Base-by-base conservation (phyloP, 257 asterid species). In the Capsicum baccatum region DNA sequence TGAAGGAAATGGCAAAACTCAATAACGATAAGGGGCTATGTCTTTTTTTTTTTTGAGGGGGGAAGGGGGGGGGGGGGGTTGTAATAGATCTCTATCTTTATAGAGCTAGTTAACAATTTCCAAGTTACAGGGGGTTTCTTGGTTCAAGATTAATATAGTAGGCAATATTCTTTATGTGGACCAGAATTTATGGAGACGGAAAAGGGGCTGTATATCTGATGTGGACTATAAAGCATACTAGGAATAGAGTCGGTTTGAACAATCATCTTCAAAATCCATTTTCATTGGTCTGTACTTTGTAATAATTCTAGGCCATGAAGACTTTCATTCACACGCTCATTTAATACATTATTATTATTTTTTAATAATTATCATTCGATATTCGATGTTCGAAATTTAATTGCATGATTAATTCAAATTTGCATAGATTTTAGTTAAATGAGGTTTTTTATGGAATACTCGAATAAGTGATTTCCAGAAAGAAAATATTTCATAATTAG, bases 51-150 rank as follows among this genome's bases (percentile, higher is more conserved):
- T 19, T 5, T 9, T 9, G 2, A 2, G 33, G 33, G 33, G 0
- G 0, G 26, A 0, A 0, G 26, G 33, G 33, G 2, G 33, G 33
- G 33, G 2, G 33, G 33, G 33, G 33, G 33, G 33, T 0, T 0
- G 39, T 64, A 64, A 11, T 64, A 64, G 71, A 64, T 26, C 71
- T 26, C 71, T 64, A 33, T 64, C 67, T 60, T n/a, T 60, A 67
- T 67, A 67, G 35, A 3, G 79, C 9, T 42, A 9, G 13, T 74
- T 21, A 21, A 52, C 50, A 26, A 21, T 74, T 19, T 21, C 81
- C 47, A 50, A 50, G 81, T 74, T 50, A 47, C 44, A 50, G 81
- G 58, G 58, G 62, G 21, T 2, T 50, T 21, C 47, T 21, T 74
- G 62, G 81, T 74, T 50, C n/a, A 50, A 74, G 64, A 21, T 76